phyloP scores from a whole-genome alignment of 495 filamentous ascomycete species.

The Podospora tetraspora region DNA sequence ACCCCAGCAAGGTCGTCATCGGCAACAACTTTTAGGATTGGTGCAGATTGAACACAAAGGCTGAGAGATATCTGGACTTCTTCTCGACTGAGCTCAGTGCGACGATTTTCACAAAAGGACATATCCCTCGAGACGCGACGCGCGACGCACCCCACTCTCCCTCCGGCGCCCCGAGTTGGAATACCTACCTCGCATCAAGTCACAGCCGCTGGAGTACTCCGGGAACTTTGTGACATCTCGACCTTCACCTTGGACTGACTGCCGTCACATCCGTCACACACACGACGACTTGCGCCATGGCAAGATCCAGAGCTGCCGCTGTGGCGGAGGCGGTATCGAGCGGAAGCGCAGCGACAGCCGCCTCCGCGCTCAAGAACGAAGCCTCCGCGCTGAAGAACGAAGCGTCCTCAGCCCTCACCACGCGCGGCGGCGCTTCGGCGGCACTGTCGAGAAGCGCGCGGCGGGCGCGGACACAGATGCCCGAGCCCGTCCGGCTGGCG shows the following conservation, averaged over 20 bases:
- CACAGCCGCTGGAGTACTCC: neutral
- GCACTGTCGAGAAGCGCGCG: neutral
- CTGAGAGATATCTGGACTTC: neutral
- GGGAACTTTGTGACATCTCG: neutral
- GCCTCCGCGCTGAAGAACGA: neutral
- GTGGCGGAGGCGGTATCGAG: neutral
- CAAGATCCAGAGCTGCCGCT: neutral
- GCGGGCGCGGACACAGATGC: slow-evolving; percentile 36
- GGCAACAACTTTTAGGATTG: neutral
- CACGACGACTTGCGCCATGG: neutral
- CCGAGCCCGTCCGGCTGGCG: slow-evolving; percentile 52
- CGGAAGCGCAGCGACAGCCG: neutral
- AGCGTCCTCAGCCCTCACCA: neutral
- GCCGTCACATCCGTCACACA: neutral
- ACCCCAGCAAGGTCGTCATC: neutral
- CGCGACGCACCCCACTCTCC: neutral
- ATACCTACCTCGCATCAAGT: neutral
- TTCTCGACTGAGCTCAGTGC: neutral
- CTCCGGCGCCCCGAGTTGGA: neutral
- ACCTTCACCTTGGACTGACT: neutral
- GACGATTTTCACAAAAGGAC: neutral
- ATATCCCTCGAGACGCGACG: neutral
- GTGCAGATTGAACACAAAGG: neutral
- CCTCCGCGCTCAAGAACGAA: neutral
- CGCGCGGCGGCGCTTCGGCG: neutral